Evolutionary conservation across 2,329 filamentous ascomycete species (phyloP), one percentile per base, ranked within the genome.

Genomic region (Pseudonectria buxi): DNA sequence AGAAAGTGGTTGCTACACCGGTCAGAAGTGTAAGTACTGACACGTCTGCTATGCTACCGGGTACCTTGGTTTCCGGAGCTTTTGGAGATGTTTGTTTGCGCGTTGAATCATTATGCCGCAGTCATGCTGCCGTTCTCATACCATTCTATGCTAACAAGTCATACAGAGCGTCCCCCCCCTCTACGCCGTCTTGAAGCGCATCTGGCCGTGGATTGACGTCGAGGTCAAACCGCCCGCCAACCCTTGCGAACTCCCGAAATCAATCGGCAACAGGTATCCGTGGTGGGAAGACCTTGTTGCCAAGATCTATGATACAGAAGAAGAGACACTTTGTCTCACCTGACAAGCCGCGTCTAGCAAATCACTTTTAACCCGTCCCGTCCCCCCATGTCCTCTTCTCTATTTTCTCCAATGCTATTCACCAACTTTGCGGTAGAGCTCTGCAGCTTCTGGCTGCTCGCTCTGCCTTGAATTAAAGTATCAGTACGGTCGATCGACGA

Each of bases 211-310:
- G 62, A 57, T 65, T 26, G 45, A 56, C 16, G 27, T 28, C 7
- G 54, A 59, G 10, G 40, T 57, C 24, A 39, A 44, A 25, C 16
- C 49, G 26, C 40, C 42, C 6, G 28, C 35, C 26, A 40, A 35
- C 24, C 36, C 36, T 25, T 25, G 27, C 26, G 28, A 38, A 26
- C 28, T 56, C 11, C 33, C 50, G 27, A 36, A 45, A 13, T 35
- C 44, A 14, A 49, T 65, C 32, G 39, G 46, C 28, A 39, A 53
- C 24, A 58, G 63, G 31, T 32, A 41, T 24, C 47, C 59, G 14
- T 66, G 63, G 63, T 66, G 63, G 63, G 63, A 66, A 47, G 37
- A 41, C n/a, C 51, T 66, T 37, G 59, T 66, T 13, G 41, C 41
- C 24, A 50, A 45, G 31, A 51, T 65, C 16, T 46, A 52, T 30